These are phyloP conservation scores for Penicillium sp. DNA, from an alignment of 2,329 filamentous ascomycete genomes.

Conservation along the genomic window DNA sequence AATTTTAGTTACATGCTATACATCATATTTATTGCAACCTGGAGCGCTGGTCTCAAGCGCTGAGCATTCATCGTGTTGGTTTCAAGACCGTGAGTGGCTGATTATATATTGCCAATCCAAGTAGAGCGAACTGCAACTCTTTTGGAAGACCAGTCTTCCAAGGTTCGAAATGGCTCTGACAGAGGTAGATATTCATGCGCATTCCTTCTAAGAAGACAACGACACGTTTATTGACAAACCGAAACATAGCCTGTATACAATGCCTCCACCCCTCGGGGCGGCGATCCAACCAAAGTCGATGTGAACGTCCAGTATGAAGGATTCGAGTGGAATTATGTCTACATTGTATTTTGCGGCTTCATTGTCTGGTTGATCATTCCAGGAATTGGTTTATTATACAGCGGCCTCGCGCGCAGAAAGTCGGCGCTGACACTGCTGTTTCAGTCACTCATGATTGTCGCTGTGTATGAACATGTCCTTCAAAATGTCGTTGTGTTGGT, in stretches of 20 bases:
- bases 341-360: constrained; percentile 57
- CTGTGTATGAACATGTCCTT: not conserved
- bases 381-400: constrained; percentile 65
- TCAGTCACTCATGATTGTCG: constrained; percentile 55
- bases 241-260: constrained; percentile 33
- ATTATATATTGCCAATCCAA: too few species aligned
- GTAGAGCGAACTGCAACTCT: too few species aligned
- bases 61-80: not conserved
- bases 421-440: constrained; percentile 63
- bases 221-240: not conserved
- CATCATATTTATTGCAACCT: too few species aligned
- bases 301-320: constrained; percentile 60
- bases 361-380: constrained; percentile 68
- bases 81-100: too few species aligned
- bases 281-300: constrained; percentile 54
- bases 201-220: not conserved
- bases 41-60: too few species aligned
- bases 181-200: not conserved
- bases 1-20: too few species aligned
- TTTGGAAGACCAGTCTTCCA: too few species aligned
- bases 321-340: constrained; percentile 62
- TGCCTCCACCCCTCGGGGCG: constrained; percentile 50
- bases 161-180: not conserved
- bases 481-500: not conserved
- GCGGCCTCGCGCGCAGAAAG: constrained; percentile 62